Evolutionary conservation across 306 rosid species (phyloP).

Genomic region (Morella rubra): DNA sequence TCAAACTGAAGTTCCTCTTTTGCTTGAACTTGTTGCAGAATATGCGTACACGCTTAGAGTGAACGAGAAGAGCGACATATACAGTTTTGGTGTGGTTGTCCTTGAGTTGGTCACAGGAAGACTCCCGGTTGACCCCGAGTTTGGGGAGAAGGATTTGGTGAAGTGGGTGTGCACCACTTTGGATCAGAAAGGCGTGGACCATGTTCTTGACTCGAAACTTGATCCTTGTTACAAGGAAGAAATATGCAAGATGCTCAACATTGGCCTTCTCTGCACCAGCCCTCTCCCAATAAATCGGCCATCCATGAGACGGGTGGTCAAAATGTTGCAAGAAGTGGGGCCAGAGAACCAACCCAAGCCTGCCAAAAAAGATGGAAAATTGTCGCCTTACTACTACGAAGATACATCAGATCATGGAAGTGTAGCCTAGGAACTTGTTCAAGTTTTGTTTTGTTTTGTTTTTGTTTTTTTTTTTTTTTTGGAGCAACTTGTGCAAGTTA

Average conservation of each 20-base stretch:
- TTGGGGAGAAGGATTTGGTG: slow-evolving; percentile 89
- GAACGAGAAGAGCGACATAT: slow-evolving; percentile 92
- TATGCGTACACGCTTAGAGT: slow-evolving; percentile 90
- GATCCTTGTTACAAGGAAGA: slow-evolving; percentile 74
- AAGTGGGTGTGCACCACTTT: slow-evolving; percentile 82
- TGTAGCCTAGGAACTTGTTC: slow-evolving; percentile 41
- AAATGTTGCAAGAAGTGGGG: slow-evolving; percentile 63
- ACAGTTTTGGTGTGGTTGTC: slow-evolving; percentile 89
- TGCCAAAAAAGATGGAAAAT: slow-evolving; percentile 50
- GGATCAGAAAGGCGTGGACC: slow-evolving; percentile 77
- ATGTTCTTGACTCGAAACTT: slow-evolving; percentile 65
- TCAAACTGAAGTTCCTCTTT: slow-evolving; percentile 11
- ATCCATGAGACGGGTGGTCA: slow-evolving; percentile 66
- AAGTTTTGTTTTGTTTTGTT: background rate
- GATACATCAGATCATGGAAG: slow-evolving; percentile 71
- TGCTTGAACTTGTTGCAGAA: slow-evolving; percentile 50
- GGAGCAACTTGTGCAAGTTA: slow-evolving; percentile 4
- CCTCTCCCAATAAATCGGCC: slow-evolving; percentile 84
- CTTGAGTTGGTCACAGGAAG: slow-evolving; percentile 80
- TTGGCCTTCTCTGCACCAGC: slow-evolving; percentile 86
- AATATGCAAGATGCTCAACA: slow-evolving; percentile 73
- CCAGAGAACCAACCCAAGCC: slow-evolving; percentile 32
- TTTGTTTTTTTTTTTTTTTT: no score
- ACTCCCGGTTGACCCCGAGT: slow-evolving; percentile 73
- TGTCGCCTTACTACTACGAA: slow-evolving; percentile 66